Base-by-base conservation (phyloP, 2,329 filamentous ascomycete species). In the Pyrenochaeta sp. region DNA sequence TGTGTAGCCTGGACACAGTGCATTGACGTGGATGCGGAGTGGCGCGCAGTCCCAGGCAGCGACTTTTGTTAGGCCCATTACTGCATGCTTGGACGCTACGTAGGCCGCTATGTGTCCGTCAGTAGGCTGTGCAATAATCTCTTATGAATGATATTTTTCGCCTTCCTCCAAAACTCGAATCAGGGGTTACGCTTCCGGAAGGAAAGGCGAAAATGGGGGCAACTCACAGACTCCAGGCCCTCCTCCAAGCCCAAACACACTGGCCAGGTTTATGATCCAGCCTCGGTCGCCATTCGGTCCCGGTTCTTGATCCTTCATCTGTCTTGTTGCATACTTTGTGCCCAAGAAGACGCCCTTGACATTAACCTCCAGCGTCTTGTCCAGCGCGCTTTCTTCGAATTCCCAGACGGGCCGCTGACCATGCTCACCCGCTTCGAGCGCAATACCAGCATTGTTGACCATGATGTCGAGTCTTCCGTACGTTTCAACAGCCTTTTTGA, bases 181-280 rank as follows among this genome's bases (percentile, higher is more conserved):
- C n/a, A n/a, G n/a, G n/a, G n/a, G n/a, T n/a, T n/a, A n/a, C n/a
- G n/a, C n/a, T n/a, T n/a, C n/a, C n/a, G 1, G 37, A 7, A 46
- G 23, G 36, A 1, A 23, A 6, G 3, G 29, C 37, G 40, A 23
- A 5, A 30, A 10, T n/a, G 18, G 15, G 7, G 23, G n/a, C 20
- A 23, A 61, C 60, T 51, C 32, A 14, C 80, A 78, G 2, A 35
- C 41, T 6, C 39, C 46, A 3, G 52, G 32, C 58, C 66, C 1
- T 58, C 52, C 79, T 5, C 81, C 71, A 15, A 84, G 44, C 10
- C 82, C 82, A 40, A 78, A 78, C 60, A 85, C 80, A 49, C 78
- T 82, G 0, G 82, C 75, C 1, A 84, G 70, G 61, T 87, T 87
- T 54, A 86, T 75, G 60, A 87, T 86, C 61, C 75, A 74, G 2